A percentile compares a stretch with the other conserved stretches of the same genome.
These are phyloP conservation scores for Apiospora phragmitis DNA, from an alignment of 2,329 filamentous ascomycete genomes.

Conservation along the genomic window DNA sequence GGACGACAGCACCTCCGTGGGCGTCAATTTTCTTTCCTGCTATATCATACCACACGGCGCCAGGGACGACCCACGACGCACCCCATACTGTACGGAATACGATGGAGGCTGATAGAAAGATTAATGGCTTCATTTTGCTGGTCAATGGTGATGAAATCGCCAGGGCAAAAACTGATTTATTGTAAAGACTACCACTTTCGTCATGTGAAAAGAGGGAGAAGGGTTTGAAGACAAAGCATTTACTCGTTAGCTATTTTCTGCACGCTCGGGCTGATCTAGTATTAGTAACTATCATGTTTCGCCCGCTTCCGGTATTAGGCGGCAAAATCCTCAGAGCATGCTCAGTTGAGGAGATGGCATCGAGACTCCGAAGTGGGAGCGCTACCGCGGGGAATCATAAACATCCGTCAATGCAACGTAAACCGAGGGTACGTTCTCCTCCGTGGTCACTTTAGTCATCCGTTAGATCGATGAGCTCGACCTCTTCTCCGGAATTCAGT, in stretches of 20 bases:
- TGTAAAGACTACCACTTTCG: neutral
- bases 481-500: constrained; percentile 15
- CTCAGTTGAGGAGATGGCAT: neutral
- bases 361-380: neutral
- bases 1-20: constrained; percentile 38
- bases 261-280: neutral
- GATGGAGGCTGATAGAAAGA: neutral
- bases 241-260: neutral
- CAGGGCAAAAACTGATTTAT: neutral
- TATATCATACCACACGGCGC: constrained; percentile 40
- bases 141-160: neutral
- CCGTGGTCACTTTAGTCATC: constrained; percentile 17
- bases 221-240: neutral
- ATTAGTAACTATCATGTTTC: neutral
- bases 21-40: constrained; percentile 40
- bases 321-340: neutral
- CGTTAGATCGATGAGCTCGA: constrained; percentile 25
- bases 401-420: neutral
- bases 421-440: neutral
- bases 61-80: constrained; percentile 41
- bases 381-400: neutral
- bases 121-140: neutral
- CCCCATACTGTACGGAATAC: constrained; percentile 16
- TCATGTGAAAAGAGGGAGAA: neutral
- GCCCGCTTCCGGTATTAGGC: neutral